Percentiles rank a stretch among this genome's conserved stretches.
phyloP scores from a whole-genome alignment of 1,284 basidiomycete species.

The Farysia itapuensis region DNA sequence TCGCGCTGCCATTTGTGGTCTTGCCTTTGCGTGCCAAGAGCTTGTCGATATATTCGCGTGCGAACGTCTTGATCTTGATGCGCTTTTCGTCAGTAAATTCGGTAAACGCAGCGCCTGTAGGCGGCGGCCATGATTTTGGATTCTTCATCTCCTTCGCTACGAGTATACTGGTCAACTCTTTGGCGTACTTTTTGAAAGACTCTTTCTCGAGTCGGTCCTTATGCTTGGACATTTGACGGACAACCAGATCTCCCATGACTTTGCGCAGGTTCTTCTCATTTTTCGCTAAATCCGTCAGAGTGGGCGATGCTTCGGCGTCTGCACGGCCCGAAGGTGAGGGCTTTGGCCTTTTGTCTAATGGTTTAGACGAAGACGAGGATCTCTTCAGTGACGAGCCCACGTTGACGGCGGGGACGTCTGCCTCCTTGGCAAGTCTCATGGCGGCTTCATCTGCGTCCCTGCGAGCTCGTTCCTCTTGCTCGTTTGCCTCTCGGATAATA shows the following conservation, averaged over 20 bases:
- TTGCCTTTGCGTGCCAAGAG: conserved; percentile 36
- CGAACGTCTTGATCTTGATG: conserved; percentile 87
- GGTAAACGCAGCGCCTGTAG: conserved; percentile 58
- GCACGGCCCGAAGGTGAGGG: conserved; percentile 10
- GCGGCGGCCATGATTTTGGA: conserved; percentile 63
- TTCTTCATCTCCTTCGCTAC: conserved; percentile 88
- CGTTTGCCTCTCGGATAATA: conserved; percentile 56
- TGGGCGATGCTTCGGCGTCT: conserved; percentile 1
- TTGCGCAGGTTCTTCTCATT: conserved; percentile 67
- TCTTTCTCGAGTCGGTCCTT: conserved; percentile 78
- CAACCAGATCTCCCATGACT: conserved; percentile 84
- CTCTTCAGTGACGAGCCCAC: conserved; percentile 12
- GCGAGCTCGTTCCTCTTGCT: conserved; percentile 39
- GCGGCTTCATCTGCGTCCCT: conserved; percentile 32
- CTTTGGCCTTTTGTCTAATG: conserved; percentile 33
- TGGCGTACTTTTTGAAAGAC: conserved; percentile 90
- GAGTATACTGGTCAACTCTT: conserved; percentile 82
- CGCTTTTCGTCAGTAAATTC: conserved; percentile 79
- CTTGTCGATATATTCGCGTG: conserved; percentile 72
- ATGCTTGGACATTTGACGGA: conserved; percentile 87
- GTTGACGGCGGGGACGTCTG: conserved; percentile 9
- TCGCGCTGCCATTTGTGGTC: neutral
- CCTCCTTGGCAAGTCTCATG: conserved; percentile 19
- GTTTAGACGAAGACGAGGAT: conserved; percentile 17
- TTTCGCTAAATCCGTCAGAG: conserved; percentile 3